Evolutionary conservation across 2,329 filamentous ascomycete genomes (phyloP).

Genomic region (Fonsecaea nubica): DNA sequence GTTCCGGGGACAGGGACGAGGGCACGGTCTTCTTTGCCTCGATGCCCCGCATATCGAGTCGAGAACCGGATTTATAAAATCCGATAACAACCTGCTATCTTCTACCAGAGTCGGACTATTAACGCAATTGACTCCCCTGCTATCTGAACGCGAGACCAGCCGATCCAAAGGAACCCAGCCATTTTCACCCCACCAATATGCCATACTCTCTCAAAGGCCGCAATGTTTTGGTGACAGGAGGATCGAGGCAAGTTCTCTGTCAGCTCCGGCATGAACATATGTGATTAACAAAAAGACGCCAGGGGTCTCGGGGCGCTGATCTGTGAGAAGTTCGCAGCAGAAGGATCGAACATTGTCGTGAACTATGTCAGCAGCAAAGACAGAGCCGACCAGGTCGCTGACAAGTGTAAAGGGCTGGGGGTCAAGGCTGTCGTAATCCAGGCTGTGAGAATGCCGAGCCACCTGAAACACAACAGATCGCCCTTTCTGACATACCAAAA

Average conservation of each 20-base stretch:
- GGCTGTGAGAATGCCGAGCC: slow-evolving; percentile 56
- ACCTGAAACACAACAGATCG: background rate
- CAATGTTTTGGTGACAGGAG: slow-evolving; percentile 70
- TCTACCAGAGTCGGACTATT: background rate
- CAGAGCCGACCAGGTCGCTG: slow-evolving; percentile 65
- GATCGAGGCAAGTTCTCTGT: slow-evolving; percentile 61
- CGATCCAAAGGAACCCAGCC: background rate
- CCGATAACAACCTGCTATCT: background rate
- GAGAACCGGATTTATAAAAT: slow-evolving; percentile 2
- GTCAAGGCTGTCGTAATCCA: slow-evolving; percentile 64
- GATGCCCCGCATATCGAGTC: slow-evolving; percentile 12
- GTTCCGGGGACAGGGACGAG: background rate
- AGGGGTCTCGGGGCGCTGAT: slow-evolving; percentile 76
- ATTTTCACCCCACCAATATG: slow-evolving; percentile 51
- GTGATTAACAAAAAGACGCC: slow-evolving; percentile 6
- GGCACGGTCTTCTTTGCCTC: background rate
- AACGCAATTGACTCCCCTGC: background rate
- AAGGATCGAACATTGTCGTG: slow-evolving; percentile 73
- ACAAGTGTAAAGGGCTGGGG: slow-evolving; percentile 60
- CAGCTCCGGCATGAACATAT: too few relatives aligned
- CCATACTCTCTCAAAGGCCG: slow-evolving; percentile 66
- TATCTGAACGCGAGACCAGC: background rate
- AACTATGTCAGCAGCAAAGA: slow-evolving; percentile 72
- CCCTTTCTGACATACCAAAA: background rate
- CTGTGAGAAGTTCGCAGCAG: slow-evolving; percentile 69